These are phyloP conservation scores for Nigrospora osmanthi DNA, from an alignment of 2,329 filamentous ascomycete genomes.

Conservation along the genomic window DNA sequence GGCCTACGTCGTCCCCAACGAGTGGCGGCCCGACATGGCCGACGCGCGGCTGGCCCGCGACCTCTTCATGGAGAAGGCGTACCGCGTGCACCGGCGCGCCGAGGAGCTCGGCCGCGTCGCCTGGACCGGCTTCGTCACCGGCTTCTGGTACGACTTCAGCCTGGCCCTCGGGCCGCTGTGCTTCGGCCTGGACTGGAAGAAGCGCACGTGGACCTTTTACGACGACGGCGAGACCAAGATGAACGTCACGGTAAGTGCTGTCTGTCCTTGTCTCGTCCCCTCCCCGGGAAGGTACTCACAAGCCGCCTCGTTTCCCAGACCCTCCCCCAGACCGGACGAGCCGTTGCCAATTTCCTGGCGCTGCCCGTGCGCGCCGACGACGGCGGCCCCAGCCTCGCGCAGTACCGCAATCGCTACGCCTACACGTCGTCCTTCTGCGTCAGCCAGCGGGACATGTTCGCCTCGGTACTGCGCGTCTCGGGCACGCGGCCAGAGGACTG, in stretches of 20 bases:
- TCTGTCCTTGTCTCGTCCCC: too few species aligned
- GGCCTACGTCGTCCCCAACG: constrained; percentile 25
- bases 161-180: constrained; percentile 27
- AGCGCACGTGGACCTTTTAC: constrained; percentile 33
- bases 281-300: too few species aligned
- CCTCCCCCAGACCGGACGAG: constrained; percentile 29
- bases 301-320: constrained; percentile 7
- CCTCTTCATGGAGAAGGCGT: constrained; percentile 14
- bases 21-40: constrained; percentile 31
- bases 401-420: constrained; percentile 39
- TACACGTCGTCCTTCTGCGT: constrained; percentile 49
- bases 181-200: constrained; percentile 42
- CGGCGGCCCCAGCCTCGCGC: constrained; percentile 26
- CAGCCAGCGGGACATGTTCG: constrained; percentile 58
- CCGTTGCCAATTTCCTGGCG: constrained; percentile 41
- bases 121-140: constrained; percentile 35
- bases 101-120: constrained; percentile 28
- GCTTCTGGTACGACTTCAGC: constrained; percentile 49
- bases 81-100: constrained; percentile 23
- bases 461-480: constrained; percentile 49
- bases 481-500: constrained; percentile 47
- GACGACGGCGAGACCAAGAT: constrained; percentile 51
- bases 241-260: constrained; percentile 47
- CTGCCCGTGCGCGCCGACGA: constrained; percentile 30
- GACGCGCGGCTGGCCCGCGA: constrained; percentile 27